A percentile compares a stretch with the other conserved stretches of the same genome.
These are phyloP conservation scores for Truncatella angustata DNA, from an alignment of 2,329 filamentous ascomycete species.

Conservation along the genomic window DNA sequence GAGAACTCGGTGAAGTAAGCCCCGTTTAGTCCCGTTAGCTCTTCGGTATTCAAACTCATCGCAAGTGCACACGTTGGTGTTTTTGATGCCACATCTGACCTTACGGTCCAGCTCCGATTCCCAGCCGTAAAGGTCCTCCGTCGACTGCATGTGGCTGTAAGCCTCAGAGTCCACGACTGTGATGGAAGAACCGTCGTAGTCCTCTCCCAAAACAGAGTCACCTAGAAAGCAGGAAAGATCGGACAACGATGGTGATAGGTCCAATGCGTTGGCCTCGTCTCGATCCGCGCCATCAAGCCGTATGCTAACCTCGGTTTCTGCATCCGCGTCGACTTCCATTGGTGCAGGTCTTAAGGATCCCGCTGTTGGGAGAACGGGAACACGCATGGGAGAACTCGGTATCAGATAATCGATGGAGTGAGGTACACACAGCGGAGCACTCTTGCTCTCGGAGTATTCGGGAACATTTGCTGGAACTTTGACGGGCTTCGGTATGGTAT, in stretches of 20 bases:
- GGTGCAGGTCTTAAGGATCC: constrained; percentile 18
- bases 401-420: constrained; percentile 10
- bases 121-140: constrained; percentile 52
- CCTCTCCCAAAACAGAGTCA: constrained; percentile 25
- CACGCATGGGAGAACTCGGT: constrained; percentile 14
- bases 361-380: constrained; percentile 12
- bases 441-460: constrained; percentile 21
- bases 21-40: constrained; percentile 26
- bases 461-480: constrained; percentile 28
- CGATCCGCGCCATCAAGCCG: constrained; percentile 14
- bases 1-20: constrained; percentile 40
- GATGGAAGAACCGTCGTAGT: constrained; percentile 24
- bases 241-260: constrained; percentile 31
- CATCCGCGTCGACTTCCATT: constrained; percentile 24
- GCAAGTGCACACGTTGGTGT: constrained; percentile 16
- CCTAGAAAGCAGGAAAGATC: constrained; percentile 39
- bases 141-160: constrained; percentile 24
- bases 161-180: constrained; percentile 27
- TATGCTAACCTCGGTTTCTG: constrained; percentile 22
- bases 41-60: constrained; percentile 26
- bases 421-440: constrained; percentile 18
- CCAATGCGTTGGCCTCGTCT: constrained; percentile 22
- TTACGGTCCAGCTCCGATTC: constrained; percentile 45
- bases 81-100: constrained; percentile 19
- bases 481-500: constrained; percentile 24